Evolutionary conservation across 108 stramenopile genomes (phyloP), one percentile per base, ranked within the genome.

Genomic region (Epithemia pelagica): DNA sequence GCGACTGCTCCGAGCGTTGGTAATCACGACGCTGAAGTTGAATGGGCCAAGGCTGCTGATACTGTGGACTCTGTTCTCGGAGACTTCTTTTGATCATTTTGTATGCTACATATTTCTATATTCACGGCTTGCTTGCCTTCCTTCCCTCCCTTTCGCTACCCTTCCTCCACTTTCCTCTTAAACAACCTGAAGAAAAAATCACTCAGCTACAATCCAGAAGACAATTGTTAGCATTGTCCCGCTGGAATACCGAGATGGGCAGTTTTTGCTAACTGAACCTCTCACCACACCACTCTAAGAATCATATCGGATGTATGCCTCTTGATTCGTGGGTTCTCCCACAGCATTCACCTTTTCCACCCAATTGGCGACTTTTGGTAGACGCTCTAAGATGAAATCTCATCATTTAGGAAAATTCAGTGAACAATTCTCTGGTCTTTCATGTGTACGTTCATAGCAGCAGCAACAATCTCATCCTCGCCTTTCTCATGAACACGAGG

Each of bases 21-120:
- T 3, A 32, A 78, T 33, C 32, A 68, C 30, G 77, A 81, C 28
- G 78, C 74, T 33, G 78, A 85, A 58, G 58, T 85, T n/a, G 80
- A 77, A 63, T 81, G 80, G 78, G 84, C 84, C 1, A 60, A 81
- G 28, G 84, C 84, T 24, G 84, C 84, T 28, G 84, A 85, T 54
- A 85, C 84, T 28, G 72, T 85, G 27, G 84, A 85, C 57, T 77
- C 78, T 32, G 84, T 85, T 18, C 71, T 85, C 0, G 84, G 84
- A 60, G 80, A 77, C 52, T 70, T 85, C 58, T 80, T 80, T 68
- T 85, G 61, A 75, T 57, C 52, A 8, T 64, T 32, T 26, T 52
- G 24, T 51, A 64, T 25, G n/a, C 46, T 52, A 52, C 32, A 26
- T 52, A 26, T 63, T 65, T 67, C 26, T 46, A 10, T 10, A 5